Conservation (phyloP, 1,139 yeast genomes). For the Arxiozyma bovina region DNA sequence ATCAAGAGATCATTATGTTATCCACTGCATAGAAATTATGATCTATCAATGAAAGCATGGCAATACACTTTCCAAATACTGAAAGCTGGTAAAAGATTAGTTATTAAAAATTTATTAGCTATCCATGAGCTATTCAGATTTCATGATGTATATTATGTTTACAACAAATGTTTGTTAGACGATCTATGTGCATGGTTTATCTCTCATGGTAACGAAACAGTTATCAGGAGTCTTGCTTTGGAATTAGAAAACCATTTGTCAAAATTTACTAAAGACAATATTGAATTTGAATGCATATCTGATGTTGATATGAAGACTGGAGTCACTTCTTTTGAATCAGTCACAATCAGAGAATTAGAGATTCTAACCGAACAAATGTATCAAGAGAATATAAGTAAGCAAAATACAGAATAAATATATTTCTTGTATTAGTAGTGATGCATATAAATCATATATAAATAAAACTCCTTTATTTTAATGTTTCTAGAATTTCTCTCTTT, state of each 20-base stretch:
- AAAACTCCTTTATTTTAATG: background rate
- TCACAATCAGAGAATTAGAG: constrained; percentile 9
- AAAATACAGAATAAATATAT: background rate
- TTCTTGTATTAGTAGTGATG: background rate
- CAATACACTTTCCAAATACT: constrained; percentile 60
- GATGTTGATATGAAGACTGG: constrained; percentile 8
- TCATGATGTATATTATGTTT: constrained; percentile 83
- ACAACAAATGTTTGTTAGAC: constrained; percentile 69
- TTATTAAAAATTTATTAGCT: constrained; percentile 51
- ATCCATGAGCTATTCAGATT: constrained; percentile 67
- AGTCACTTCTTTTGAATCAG: constrained; percentile 5
- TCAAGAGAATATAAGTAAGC: background rate
- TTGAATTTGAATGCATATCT: constrained; percentile 8
- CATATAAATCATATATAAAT: too few relatives aligned
- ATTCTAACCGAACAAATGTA: constrained; percentile 6
- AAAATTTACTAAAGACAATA: background rate
- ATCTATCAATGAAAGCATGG: constrained; percentile 56
- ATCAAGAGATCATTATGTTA: constrained; percentile 65
- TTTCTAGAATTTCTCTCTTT: background rate
- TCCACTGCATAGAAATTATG: constrained; percentile 71
- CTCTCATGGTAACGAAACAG: constrained; percentile 37
- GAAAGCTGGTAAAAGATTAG: constrained; percentile 58
- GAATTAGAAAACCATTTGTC: constrained; percentile 39
- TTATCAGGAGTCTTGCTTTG: constrained; percentile 56
- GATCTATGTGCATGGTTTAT: constrained; percentile 78